Percentiles rank a stretch among this genome's conserved stretches.
Conservation (phyloP, 1,284 basidiomycete species). For the Cryptococcus wingfieldii region DNA sequence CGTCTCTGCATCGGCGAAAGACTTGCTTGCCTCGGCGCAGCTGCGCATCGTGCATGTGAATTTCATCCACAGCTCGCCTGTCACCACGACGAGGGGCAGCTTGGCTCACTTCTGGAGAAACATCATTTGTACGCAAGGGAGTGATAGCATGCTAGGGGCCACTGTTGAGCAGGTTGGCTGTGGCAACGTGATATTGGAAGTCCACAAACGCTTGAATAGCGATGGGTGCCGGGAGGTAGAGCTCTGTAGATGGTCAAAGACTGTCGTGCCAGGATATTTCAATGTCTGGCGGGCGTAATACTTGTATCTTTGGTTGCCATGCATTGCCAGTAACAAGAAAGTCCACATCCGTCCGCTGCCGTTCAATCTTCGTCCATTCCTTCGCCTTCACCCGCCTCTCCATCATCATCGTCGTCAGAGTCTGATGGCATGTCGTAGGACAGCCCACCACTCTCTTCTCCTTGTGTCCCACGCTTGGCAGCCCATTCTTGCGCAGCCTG, state of each 20-base stretch:
- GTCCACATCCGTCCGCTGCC: not conserved
- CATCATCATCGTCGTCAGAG: conserved; percentile 33
- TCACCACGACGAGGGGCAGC: too few species aligned
- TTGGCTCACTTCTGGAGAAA: too few species aligned
- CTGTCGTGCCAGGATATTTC: conserved; percentile 41
- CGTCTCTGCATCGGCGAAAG: not conserved
- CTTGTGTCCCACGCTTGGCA: conserved; percentile 28
- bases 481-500: conserved; percentile 88
- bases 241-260: conserved; percentile 31
- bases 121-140: too few species aligned
- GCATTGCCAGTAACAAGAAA: too few species aligned
- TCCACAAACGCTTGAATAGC: conserved; percentile 28
- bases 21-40: too few species aligned
- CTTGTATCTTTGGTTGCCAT: too few species aligned
- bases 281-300: conserved; percentile 42
- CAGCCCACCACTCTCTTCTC: conserved; percentile 19
- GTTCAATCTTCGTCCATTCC: conserved; percentile 10
- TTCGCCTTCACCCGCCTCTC: conserved; percentile 14
- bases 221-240: conserved; percentile 25
- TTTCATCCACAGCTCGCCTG: too few species aligned
- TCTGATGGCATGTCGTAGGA: conserved; percentile 42
- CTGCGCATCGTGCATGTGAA: too few species aligned
- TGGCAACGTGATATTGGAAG: conserved; percentile 44
- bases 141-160: too few species aligned
- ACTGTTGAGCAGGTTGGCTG: conserved; percentile 38